Percentiles rank a stretch among this genome's conserved stretches.
Conservation (phyloP, 108 stramenopile genomes). For the Nitzschia palea region DNA sequence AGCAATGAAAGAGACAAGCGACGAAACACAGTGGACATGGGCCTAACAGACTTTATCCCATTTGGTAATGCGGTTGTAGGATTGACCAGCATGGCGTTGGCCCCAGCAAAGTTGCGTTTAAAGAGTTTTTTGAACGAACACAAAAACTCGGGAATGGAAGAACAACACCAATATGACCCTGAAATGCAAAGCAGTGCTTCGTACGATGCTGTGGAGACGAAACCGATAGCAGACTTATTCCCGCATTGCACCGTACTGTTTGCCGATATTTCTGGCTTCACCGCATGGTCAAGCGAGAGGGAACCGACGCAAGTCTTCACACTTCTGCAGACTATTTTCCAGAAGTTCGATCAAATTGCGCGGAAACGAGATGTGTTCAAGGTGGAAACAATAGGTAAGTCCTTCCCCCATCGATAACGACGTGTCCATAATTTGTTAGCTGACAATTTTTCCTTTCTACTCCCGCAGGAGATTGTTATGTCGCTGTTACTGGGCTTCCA, state of each 20-base stretch:
- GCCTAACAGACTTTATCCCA: conserved; percentile 8
- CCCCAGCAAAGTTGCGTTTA: conserved; percentile 17
- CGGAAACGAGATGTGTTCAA: conserved; percentile 28
- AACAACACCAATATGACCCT: not conserved
- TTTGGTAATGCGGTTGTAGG: conserved; percentile 8
- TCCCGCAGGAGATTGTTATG: conserved; percentile 35
- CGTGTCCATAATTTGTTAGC: too few species aligned
- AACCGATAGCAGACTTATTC: conserved; percentile 56
- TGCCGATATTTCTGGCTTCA: conserved; percentile 63
- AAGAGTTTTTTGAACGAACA: conserved; percentile 20
- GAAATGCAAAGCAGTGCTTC: not conserved
- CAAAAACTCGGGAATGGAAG: not conserved
- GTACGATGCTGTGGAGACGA: not conserved
- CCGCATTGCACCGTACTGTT: conserved; percentile 50
- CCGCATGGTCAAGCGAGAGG: conserved; percentile 36
- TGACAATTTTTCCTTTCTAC: too few species aligned
- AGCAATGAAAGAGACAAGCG: not conserved
- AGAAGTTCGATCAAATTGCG: conserved; percentile 24
- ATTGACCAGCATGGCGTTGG: conserved; percentile 11
- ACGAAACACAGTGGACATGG: not conserved
- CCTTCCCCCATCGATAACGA: too few species aligned
- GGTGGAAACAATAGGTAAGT: conserved; percentile 30
- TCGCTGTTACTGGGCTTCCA: conserved; percentile 31
- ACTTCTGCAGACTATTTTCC: conserved; percentile 32
- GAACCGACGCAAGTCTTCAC: conserved; percentile 36